A percentile compares a stretch with the other conserved stretches of the same genome.
Conservation (phyloP, 352 stramenopile species). For the Thalassiosira mediterranea region DNA sequence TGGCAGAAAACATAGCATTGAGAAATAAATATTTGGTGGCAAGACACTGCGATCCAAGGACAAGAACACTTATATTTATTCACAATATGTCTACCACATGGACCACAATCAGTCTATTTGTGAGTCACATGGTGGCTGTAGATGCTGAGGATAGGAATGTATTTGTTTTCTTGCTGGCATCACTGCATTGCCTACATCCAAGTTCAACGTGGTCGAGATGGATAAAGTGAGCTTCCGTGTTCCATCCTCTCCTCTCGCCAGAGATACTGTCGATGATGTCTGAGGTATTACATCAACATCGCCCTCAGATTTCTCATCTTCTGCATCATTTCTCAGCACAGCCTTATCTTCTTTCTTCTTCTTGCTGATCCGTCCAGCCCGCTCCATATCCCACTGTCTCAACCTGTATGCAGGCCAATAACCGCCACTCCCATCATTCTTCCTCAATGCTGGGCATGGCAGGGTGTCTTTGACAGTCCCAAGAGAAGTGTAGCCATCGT, state of each 20-base stretch:
- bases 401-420: slow-evolving; percentile 88
- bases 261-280: slow-evolving; percentile 45
- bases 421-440: slow-evolving; percentile 34
- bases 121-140: no score
- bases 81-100: no score
- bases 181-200: no score
- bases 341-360: slow-evolving; percentile 49
- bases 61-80: no score
- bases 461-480: slow-evolving; percentile 94
- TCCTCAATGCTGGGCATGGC: slow-evolving; percentile 90
- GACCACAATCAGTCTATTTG: no score
- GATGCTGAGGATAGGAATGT: no score
- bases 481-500: slow-evolving; percentile 89
- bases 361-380: slow-evolving; percentile 77
- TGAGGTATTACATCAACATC: slow-evolving; percentile 31
- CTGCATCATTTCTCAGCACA: slow-evolving; percentile 10
- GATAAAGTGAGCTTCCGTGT: no score
- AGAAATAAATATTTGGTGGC: no score
- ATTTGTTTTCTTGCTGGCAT: no score
- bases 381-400: slow-evolving; percentile 84
- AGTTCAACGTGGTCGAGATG: no score
- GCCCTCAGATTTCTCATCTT: slow-evolving; percentile 2
- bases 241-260: slow-evolving; percentile 8
- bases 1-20: no score
- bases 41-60: no score